Base-by-base conservation (phyloP, 2,329 filamentous ascomycete genomes). In the Lecanicillium sp. region DNA sequence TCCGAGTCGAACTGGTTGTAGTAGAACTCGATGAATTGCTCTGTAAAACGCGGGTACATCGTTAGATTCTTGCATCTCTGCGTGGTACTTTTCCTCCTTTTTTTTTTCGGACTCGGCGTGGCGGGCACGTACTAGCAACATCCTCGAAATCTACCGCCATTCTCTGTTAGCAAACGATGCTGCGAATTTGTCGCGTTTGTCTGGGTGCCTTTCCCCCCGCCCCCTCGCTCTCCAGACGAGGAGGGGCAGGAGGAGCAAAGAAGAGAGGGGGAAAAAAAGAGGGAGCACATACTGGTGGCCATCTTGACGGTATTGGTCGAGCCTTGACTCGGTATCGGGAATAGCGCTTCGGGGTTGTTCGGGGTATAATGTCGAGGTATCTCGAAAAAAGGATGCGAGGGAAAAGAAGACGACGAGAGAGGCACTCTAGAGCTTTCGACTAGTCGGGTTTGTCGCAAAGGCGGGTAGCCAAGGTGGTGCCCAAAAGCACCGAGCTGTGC, bases 11-110 rank as follows among this genome's bases (percentile, higher is more conserved):
- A 95, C 51, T 83, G 84, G 62, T 84, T 75, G 79, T 95, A 96
- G 81, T 96, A 97, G 76, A 85, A 91, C 52, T 83, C 65, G 57
- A 91, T 84, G 70, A 97, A 96, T 71, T 94, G 80, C 67, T 84
- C 90, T 96, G 41, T 56, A 15, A n/a, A 36, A 29, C 15, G 15
- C 20, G 24, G 5, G 36, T 37, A 14, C 21, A 12, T 39, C 20
- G 38, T 47, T 41, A 44, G 42, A 45, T 17, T n/a, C 3, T 15
- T 14, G 21, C 14, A 23, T 46, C 20, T 15, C 15, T 35, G 36
- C 39, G 20, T 10, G 36, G 23, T n/a, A n/a, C n/a, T n/a, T n/a
- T n/a, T n/a, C n/a, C n/a, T n/a, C n/a, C n/a, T n/a, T n/a, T n/a
- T n/a, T n/a, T n/a, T n/a, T 15, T 37, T 29, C 12, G 24, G 19